Conservation (phyloP, 2,329 filamentous ascomycete genomes). For the Cercospora sp. region DNA sequence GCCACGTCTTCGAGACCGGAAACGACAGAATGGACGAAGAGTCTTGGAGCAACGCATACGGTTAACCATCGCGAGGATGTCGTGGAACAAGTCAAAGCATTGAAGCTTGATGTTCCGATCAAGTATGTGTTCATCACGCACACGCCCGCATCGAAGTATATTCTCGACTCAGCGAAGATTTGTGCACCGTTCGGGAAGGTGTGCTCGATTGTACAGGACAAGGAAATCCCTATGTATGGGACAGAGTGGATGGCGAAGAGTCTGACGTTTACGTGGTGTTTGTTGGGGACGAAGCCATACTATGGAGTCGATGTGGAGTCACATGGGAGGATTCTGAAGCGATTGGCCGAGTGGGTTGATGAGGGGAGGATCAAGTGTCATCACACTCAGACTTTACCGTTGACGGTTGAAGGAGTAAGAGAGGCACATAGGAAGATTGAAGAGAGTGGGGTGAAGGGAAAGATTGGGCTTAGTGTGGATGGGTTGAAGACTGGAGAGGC, state of each 20-base stretch:
- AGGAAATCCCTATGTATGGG: constrained; percentile 17
- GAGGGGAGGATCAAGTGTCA: constrained; percentile 44
- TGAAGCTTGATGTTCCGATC: constrained; percentile 18
- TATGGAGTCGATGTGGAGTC: constrained; percentile 23
- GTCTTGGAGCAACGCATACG: constrained; percentile 48
- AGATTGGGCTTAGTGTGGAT: constrained; percentile 42
- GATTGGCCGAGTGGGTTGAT: constrained; percentile 41
- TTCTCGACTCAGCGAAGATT: constrained; percentile 19
- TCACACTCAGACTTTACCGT: constrained; percentile 40
- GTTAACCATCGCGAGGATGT: constrained; percentile 47
- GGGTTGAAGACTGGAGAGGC: constrained; percentile 4
- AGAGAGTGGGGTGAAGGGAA: constrained; percentile 42
- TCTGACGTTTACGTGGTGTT: constrained; percentile 22
- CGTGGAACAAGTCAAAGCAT: constrained; percentile 38
- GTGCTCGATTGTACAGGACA: constrained; percentile 21
- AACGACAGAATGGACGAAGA: constrained; percentile 42
- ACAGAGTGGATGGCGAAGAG: constrained; percentile 17
- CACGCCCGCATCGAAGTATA: constrained; percentile 16
- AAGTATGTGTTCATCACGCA: constrained; percentile 26
- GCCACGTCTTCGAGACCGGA: constrained; percentile 47
- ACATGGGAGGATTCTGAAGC: constrained; percentile 22
- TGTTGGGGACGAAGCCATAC: constrained; percentile 22
- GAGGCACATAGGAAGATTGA: constrained; percentile 46
- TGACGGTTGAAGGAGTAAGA: constrained; percentile 43
- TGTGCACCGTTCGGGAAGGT: constrained; percentile 22